Base-by-base conservation (phyloP, 2,329 filamentous ascomycete genomes). In the Knoxdaviesia proteae region DNA sequence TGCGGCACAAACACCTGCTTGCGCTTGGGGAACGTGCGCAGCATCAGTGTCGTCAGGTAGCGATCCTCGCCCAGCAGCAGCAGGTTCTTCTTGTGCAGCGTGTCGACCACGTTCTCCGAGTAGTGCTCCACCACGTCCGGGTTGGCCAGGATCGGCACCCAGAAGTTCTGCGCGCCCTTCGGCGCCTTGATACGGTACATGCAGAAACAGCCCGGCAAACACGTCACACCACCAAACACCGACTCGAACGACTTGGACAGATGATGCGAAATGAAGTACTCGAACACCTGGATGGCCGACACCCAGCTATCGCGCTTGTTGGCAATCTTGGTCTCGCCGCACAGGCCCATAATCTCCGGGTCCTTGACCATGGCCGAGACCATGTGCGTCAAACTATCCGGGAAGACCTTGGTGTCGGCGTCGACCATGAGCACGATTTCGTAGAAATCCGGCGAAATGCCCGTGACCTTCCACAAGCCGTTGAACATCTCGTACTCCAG, bases 101-200 rank as follows among this genome's bases (percentile, higher is more conserved):
- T 98, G 58, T 98, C 90, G 37, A 98, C 90, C 43, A 98, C 87
- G 52, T 98, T 98, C 61, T 98, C 90, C 0, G 90, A 96, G 61
- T 98, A 98, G 62, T 98, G 90, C 63, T 98, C 90, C 39, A 98
- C 92, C 38, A 98, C 83, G 55, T 98, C 92, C 3, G 92, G 92
- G 58, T 98, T 98, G 51, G 90, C 90, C 49, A 98, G 72, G 54
- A 98, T 96, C 6, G 90, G 90, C 30, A 98, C 90, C 90, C 90
- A 98, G 64, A 96, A 98, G 66, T 98, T 96, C 58, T 96, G 86
- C 31, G 82, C 88, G 49, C 90, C 90, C 65, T 98, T 98, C 47
- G 90, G 92, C 32, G 90, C 83, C 64, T 98, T 98, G 73, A 98
- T 96, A 54, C 90, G 83, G 67, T 98, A 98, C 92, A 98, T 98